Evolutionary conservation across 2,329 filamentous ascomycete genomes (phyloP).

Genomic region (Clonostachys solani): DNA sequence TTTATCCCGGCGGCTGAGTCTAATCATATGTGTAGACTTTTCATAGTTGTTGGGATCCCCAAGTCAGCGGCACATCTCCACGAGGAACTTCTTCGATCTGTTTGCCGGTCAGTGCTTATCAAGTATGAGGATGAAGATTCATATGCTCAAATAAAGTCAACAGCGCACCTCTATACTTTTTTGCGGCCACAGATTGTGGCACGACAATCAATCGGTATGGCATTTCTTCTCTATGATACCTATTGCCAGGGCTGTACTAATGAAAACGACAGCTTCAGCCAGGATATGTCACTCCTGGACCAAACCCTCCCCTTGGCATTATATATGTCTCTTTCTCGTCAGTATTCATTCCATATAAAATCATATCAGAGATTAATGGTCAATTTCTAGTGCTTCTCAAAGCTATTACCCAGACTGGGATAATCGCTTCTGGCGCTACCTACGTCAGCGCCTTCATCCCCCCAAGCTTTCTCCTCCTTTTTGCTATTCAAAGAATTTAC

Average conservation of each 20-base stretch:
- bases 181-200: conserved; percentile 32
- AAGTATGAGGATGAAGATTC: conserved; percentile 9
- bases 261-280: conserved; percentile 26
- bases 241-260: neutral
- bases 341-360: conserved; percentile 7
- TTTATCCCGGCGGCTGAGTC: no score
- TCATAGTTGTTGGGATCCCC: conserved; percentile 5
- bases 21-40: conserved; percentile 4
- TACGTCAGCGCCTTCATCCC: conserved; percentile 34
- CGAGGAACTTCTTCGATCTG: conserved; percentile 9
- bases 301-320: conserved; percentile 27
- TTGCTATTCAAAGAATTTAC: conserved; percentile 42
- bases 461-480: conserved; percentile 29
- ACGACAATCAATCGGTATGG: conserved; percentile 32
- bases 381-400: conserved; percentile 8
- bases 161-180: conserved; percentile 33
- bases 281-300: conserved; percentile 37
- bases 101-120: conserved; percentile 9
- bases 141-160: conserved; percentile 5
- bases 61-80: conserved; percentile 11
- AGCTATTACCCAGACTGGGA: conserved; percentile 10
- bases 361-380: conserved; percentile 11
- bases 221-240: conserved; percentile 8
- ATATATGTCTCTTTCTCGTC: conserved; percentile 10
- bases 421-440: conserved; percentile 14